These are phyloP conservation scores for Sclerotinia minor DNA, from an alignment of 2,329 filamentous ascomycete species.

Conservation along the genomic window DNA sequence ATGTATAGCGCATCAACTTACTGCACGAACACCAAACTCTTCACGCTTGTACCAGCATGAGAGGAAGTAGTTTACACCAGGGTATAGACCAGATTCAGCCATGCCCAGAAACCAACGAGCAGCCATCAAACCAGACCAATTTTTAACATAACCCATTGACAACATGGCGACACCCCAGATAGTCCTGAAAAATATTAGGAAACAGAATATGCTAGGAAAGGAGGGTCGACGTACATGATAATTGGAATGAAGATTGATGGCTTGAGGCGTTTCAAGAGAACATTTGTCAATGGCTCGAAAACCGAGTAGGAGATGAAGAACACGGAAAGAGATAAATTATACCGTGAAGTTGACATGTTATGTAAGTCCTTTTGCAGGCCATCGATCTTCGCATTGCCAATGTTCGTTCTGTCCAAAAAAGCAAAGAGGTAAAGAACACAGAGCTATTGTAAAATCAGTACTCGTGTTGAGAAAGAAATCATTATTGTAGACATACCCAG, in stretches of 20 bases:
- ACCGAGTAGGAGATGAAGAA: conserved; percentile 86
- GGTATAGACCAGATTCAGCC: conserved; percentile 73
- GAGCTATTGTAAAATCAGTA: conserved; percentile 46
- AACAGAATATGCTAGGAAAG: neutral
- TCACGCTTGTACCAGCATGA: conserved; percentile 74
- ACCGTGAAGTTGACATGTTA: conserved; percentile 61
- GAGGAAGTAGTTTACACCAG: conserved; percentile 78
- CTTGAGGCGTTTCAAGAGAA: conserved; percentile 68
- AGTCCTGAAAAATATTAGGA: conserved; percentile 45
- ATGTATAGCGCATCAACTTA: conserved; percentile 43
- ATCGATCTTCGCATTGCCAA: conserved; percentile 70
- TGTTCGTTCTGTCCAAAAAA: conserved; percentile 77
- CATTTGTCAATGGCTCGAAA: conserved; percentile 74
- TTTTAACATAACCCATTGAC: conserved; percentile 44
- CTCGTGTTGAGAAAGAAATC: neutral
- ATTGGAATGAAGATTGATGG: conserved; percentile 78
- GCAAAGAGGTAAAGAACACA: conserved; percentile 74
- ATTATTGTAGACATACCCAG: conserved; percentile 45
- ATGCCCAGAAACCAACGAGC: conserved; percentile 64
- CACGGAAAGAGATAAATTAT: conserved; percentile 74
- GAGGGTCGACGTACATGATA: conserved; percentile 65
- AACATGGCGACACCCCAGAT: conserved; percentile 69
- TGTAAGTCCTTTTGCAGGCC: conserved; percentile 59
- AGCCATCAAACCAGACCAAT: conserved; percentile 40
- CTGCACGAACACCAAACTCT: conserved; percentile 55